These are phyloP conservation scores for Podila horticola DNA, from an alignment of 192 early-diverging fungal genomes.

Conservation along the genomic window DNA sequence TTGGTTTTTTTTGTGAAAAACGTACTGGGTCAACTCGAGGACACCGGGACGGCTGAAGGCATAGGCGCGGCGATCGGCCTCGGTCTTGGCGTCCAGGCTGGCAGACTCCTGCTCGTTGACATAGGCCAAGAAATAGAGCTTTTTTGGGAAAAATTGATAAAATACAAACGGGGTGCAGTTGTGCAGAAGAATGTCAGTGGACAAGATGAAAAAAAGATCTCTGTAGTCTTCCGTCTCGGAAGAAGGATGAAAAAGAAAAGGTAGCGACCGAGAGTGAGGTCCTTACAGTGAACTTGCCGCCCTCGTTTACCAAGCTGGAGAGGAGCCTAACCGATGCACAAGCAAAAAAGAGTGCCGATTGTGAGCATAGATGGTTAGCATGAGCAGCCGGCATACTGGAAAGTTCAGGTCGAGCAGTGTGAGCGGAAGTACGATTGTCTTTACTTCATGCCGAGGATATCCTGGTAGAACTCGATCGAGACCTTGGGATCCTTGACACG, in stretches of 20 bases:
- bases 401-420: not conserved
- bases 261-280: not conserved
- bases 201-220: not conserved
- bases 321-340: conserved; percentile 51
- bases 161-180: not conserved
- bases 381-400: no score
- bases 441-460: conserved; percentile 85
- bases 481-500: conserved; percentile 84
- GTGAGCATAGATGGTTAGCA: not conserved
- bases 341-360: not conserved
- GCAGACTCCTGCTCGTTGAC: conserved; percentile 58
- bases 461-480: conserved; percentile 79
- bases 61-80: conserved; percentile 57
- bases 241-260: conserved; percentile 26
- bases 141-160: conserved; percentile 36
- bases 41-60: conserved; percentile 75
- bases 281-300: conserved; percentile 57
- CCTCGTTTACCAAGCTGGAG: conserved; percentile 55
- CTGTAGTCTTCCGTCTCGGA: not conserved
- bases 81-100: conserved; percentile 58
- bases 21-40: conserved; percentile 85
- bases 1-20: conserved; percentile 1
- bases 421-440: not conserved
- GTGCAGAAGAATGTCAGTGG: not conserved
- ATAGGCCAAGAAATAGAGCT: conserved; percentile 85